Percentiles rank a stretch among this genome's conserved stretches.
Evolutionary conservation across 371 early-diverging fungal genomes (phyloP).

Genomic region (Mortierella sp.): DNA sequence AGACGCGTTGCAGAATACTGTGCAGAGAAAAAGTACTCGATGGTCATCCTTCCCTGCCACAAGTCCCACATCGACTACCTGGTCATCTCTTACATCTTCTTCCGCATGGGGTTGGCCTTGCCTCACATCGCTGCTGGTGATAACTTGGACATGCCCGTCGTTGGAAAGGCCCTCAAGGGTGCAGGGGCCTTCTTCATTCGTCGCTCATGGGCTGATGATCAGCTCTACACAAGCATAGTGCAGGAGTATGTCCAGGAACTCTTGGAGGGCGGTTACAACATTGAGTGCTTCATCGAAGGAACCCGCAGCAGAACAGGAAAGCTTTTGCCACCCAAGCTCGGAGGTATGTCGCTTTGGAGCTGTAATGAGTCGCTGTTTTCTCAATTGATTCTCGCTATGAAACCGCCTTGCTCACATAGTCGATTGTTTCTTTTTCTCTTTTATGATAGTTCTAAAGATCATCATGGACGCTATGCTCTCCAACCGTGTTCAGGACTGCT

Average conservation of each 20-base stretch:
- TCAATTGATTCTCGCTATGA: neutral
- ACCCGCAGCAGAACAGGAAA: constrained; percentile 85
- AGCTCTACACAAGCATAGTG: constrained; percentile 78
- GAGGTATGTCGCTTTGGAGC: constrained; percentile 56
- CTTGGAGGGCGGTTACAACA: constrained; percentile 75
- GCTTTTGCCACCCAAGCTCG: constrained; percentile 85
- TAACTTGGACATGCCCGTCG: constrained; percentile 85
- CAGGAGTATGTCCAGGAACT: constrained; percentile 79
- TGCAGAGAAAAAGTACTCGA: constrained; percentile 77
- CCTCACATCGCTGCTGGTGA: constrained; percentile 94
- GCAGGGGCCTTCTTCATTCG: constrained; percentile 90
- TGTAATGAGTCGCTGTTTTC: too few relatives aligned
- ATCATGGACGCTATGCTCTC: constrained; percentile 80
- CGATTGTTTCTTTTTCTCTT: neutral
- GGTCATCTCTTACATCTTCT: constrained; percentile 88
- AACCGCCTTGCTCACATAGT: neutral
- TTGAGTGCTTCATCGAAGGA: constrained; percentile 92
- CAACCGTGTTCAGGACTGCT: constrained; percentile 74
- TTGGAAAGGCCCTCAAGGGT: constrained; percentile 77
- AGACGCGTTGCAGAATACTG: constrained; percentile 44
- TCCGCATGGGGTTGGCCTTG: constrained; percentile 83
- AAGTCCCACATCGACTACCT: constrained; percentile 94
- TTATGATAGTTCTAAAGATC: constrained; percentile 80
- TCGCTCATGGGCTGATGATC: constrained; percentile 86
- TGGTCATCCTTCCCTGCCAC: constrained; percentile 89